A percentile compares a stretch with the other conserved stretches of the same genome.
These are phyloP conservation scores for Macroventuria anomochaeta DNA, from an alignment of 2,329 filamentous ascomycete species.

Conservation along the genomic window DNA sequence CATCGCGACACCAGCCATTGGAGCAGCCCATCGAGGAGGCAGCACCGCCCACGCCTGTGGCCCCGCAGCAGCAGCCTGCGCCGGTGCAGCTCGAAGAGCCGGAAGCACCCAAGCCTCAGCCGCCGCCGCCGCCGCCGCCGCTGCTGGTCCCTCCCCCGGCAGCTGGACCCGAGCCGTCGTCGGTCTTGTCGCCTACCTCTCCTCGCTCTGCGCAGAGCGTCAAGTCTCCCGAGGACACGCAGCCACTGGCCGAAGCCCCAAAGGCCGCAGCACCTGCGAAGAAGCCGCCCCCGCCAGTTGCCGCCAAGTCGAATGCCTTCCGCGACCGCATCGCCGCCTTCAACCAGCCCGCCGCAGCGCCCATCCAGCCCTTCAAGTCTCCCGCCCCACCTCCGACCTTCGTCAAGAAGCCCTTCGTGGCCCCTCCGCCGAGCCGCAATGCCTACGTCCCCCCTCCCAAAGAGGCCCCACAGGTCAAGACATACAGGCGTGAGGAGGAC, in stretches of 20 bases:
- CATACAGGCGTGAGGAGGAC: constrained; percentile 89
- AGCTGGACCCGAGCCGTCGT: constrained; percentile 27
- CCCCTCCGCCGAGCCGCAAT: constrained; percentile 90
- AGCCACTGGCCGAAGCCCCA: constrained; percentile 45
- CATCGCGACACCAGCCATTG: constrained; percentile 58
- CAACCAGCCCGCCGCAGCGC: constrained; percentile 86
- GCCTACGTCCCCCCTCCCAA: constrained; percentile 85
- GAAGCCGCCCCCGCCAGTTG: constrained; percentile 69
- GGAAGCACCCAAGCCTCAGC: constrained; percentile 48
- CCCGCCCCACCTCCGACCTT: constrained; percentile 70
- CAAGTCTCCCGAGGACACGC: constrained; percentile 27
- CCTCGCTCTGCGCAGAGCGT: constrained; percentile 34
- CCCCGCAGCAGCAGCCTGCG: constrained; percentile 32
- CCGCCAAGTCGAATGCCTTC: constrained; percentile 87
- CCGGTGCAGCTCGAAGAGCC: constrained; percentile 33
- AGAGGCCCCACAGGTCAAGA: constrained; percentile 72
- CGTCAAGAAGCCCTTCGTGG: constrained; percentile 96
- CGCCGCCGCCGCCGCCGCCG: constrained; percentile 46
- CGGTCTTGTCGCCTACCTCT: constrained; percentile 29
- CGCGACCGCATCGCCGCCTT: constrained; percentile 96
- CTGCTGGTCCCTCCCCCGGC: constrained; percentile 38
- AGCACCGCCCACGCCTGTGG: constrained; percentile 39
- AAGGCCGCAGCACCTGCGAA: constrained; percentile 52
- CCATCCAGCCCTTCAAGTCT: constrained; percentile 85
- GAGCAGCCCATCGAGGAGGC: constrained; percentile 40